Evolutionary conservation across 140 eudicot genomes (phyloP).

Genomic region (Flaveria floridana): DNA sequence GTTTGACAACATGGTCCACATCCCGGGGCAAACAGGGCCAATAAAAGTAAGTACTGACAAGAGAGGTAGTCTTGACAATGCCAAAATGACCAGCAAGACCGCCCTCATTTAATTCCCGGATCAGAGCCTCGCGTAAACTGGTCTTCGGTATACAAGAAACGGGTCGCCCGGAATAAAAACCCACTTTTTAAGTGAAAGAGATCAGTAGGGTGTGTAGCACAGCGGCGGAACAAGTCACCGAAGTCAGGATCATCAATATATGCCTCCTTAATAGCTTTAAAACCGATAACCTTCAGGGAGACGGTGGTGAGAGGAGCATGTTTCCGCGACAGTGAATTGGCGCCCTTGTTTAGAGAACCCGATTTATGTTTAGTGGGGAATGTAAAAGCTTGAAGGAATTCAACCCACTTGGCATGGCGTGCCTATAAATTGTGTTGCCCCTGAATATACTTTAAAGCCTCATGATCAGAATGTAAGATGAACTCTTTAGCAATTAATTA

Average conservation of each 20-base stretch:
- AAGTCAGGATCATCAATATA: background rate
- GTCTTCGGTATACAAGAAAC: background rate
- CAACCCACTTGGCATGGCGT: background rate
- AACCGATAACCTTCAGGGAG: background rate
- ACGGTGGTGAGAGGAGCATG: background rate
- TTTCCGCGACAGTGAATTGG: background rate
- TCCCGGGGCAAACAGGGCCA: background rate
- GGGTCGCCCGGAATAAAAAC: background rate
- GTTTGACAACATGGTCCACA: background rate
- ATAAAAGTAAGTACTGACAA: background rate
- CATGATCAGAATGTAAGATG: background rate
- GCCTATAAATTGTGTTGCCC: background rate
- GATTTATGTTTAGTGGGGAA: background rate
- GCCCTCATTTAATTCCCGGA: background rate
- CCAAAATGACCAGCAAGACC: background rate
- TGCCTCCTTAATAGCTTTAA: background rate
- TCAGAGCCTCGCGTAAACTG: background rate
- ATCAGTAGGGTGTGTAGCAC: background rate
- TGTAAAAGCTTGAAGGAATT: background rate
- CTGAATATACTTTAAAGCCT: background rate
- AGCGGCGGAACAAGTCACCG: background rate
- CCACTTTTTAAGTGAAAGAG: background rate
- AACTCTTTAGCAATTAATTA: background rate
- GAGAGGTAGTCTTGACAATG: background rate
- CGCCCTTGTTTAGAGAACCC: background rate